phyloP scores from a whole-genome alignment of 345 rosid genomes.

The Toxicodendron radicans region DNA sequence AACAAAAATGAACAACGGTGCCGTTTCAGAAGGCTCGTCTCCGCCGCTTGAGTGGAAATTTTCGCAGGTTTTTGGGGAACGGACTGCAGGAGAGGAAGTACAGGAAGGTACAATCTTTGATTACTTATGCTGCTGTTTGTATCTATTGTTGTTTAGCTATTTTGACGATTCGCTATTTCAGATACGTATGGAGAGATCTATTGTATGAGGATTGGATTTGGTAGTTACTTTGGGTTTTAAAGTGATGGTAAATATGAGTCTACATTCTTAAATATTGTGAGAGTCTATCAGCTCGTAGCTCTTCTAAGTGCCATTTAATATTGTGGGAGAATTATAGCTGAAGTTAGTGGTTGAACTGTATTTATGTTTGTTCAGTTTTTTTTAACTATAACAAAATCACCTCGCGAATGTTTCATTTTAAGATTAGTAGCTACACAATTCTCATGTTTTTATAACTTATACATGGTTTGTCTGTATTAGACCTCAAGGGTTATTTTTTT shows the following conservation, averaged over 20 bases:
- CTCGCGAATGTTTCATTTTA: neutral
- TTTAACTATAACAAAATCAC: neutral
- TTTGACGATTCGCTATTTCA: neutral
- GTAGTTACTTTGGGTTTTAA: neutral
- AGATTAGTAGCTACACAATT: neutral
- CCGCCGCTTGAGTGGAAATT: constrained; percentile 90
- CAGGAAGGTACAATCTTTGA: constrained; percentile 65
- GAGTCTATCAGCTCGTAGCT: neutral
- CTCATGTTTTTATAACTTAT: neutral
- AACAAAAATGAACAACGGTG: constrained; percentile 59
- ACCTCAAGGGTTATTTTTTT: neutral
- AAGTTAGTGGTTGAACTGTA: neutral
- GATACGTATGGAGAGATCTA: constrained; percentile 17
- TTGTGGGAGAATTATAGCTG: neutral
- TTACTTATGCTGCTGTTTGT: neutral
- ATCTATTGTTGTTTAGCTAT: neutral
- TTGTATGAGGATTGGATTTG: constrained; percentile 2
- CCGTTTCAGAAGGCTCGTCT: constrained; percentile 38
- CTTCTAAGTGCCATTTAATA: neutral
- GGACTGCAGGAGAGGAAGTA: constrained; percentile 91
- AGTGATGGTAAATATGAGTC: neutral
- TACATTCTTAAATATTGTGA: constrained; percentile 1
- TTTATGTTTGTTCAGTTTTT: neutral
- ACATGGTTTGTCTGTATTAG: neutral
- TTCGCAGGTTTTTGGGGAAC: constrained; percentile 98